Percentiles rank a stretch among this genome's conserved stretches.
phyloP scores from a whole-genome alignment of 1,284 basidiomycete species.

The Gymnopus androsaceus region DNA sequence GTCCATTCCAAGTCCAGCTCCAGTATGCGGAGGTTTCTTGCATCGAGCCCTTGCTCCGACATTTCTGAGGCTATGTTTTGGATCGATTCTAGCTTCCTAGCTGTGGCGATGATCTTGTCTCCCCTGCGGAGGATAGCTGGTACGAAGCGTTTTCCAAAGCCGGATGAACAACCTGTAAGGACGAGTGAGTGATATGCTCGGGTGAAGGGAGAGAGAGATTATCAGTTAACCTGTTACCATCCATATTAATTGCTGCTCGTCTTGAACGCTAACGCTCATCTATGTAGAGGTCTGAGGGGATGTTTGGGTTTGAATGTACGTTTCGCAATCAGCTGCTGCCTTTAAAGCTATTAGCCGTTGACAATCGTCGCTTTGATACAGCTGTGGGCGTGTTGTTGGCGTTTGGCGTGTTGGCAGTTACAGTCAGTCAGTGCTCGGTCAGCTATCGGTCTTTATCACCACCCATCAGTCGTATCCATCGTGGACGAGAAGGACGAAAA shows the following conservation, averaged over 20 bases:
- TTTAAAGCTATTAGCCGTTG: too few relatives aligned
- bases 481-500: too few relatives aligned
- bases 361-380: too few relatives aligned
- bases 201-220: not conserved
- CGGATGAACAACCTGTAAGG: conserved; percentile 33
- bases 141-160: conserved; percentile 34
- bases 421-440: too few relatives aligned
- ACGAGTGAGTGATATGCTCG: not conserved
- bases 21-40: conserved; percentile 8
- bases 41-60: conserved; percentile 18
- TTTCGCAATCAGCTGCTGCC: too few relatives aligned
- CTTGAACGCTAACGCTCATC: too few relatives aligned
- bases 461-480: too few relatives aligned
- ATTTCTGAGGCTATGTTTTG: conserved; percentile 18
- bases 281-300: too few relatives aligned
- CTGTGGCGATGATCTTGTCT: conserved; percentile 33
- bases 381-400: too few relatives aligned
- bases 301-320: too few relatives aligned
- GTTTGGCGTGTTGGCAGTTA: too few relatives aligned
- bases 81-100: conserved; percentile 23
- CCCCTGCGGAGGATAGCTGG: conserved; percentile 31
- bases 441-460: too few relatives aligned
- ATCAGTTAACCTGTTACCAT: conserved; percentile 6
- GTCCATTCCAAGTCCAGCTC: conserved; percentile 10
- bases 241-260: conserved; percentile 11